A percentile compares a stretch with the other conserved stretches of the same genome.
These are phyloP conservation scores for Aaosphaeria arxii DNA, from an alignment of 2,329 filamentous ascomycete genomes.

Conservation along the genomic window DNA sequence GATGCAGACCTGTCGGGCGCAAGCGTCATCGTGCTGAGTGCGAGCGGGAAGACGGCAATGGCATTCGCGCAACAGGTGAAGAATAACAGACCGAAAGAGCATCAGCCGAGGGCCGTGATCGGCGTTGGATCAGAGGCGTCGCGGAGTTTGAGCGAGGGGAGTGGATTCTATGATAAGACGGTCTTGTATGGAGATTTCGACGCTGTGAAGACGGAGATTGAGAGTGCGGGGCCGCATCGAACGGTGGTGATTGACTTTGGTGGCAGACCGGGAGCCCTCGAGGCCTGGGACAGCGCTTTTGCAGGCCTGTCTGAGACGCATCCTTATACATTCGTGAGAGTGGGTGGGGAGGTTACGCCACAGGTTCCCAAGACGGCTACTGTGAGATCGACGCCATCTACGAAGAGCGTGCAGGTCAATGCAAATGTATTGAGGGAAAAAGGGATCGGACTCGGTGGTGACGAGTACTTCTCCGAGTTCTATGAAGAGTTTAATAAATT, in stretches of 20 bases:
- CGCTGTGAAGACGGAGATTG: slow-evolving; percentile 2
- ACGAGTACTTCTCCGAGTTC: slow-evolving; percentile 15
- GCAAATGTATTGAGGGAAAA: slow-evolving; percentile 17
- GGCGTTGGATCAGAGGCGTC: slow-evolving; percentile 17
- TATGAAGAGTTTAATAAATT: slow-evolving; percentile 12
- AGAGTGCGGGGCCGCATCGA: slow-evolving; percentile 1
- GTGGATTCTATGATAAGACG: slow-evolving; percentile 17
- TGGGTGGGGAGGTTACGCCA: slow-evolving; percentile 13
- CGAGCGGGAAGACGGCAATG: slow-evolving; percentile 19
- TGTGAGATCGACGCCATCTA: slow-evolving; percentile 1
- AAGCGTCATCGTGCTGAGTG: slow-evolving; percentile 16
- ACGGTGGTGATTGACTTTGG: slow-evolving; percentile 21
- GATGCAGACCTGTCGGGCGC: slow-evolving; percentile 15
- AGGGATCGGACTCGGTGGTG: slow-evolving; percentile 15
- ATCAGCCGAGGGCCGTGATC: slow-evolving; percentile 14
- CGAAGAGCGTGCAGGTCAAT: slow-evolving; percentile 11
- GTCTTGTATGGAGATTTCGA: slow-evolving; percentile 11
- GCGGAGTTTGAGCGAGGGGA: slow-evolving; percentile 7
- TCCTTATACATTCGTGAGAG: slow-evolving; percentile 9
- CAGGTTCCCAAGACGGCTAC: not conserved
- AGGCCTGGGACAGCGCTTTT: slow-evolving; percentile 8
- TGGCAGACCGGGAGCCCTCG: slow-evolving; percentile 8
- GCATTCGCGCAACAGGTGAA: slow-evolving; percentile 16
- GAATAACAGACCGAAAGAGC: slow-evolving; percentile 11
- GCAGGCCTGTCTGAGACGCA: not conserved